These are phyloP conservation scores for Populus tremula DNA, from an alignment of 345 rosid species.

Conservation along the genomic window DNA sequence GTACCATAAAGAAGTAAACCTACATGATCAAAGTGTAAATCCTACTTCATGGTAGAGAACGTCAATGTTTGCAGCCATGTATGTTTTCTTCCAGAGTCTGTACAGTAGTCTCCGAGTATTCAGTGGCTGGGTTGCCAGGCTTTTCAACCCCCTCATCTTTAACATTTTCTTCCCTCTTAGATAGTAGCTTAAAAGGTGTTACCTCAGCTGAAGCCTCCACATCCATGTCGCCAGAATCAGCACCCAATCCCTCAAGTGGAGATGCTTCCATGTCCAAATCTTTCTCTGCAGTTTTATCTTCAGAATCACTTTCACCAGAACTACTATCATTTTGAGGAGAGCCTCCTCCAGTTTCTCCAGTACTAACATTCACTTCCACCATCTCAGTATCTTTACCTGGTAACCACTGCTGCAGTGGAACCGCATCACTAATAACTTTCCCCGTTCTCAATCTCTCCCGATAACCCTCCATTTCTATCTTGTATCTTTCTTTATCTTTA, in stretches of 20 bases:
- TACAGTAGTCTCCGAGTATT: conserved; percentile 11
- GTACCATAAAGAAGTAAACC: background rate
- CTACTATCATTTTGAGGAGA: conserved; percentile 42
- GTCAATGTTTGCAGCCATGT: conserved; percentile 13
- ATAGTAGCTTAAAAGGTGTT: background rate
- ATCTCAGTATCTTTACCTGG: conserved; percentile 48
- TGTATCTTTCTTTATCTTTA: conserved; percentile 84
- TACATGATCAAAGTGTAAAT: conserved; percentile 12
- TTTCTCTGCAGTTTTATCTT: conserved; percentile 31
- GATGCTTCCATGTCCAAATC: conserved; percentile 39
- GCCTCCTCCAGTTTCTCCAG: conserved; percentile 51
- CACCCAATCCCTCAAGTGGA: conserved; percentile 13
- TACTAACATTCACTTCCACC: conserved; percentile 46
- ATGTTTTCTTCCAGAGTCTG: conserved; percentile 11
- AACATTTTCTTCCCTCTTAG: background rate
- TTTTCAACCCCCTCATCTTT: background rate
- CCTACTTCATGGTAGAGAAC: background rate
- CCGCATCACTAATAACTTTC: conserved; percentile 56
- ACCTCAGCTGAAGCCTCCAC: conserved; percentile 15
- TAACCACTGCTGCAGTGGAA: conserved; percentile 67
- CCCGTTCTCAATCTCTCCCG: conserved; percentile 61
- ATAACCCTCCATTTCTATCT: conserved; percentile 82
- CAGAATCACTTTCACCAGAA: conserved; percentile 52
- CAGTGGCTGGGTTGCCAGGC: conserved; percentile 5
- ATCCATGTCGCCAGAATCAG: conserved; percentile 19